Evolutionary conservation across 371 early-diverging fungal genomes (phyloP).

Genomic region (Mortierella sp.): DNA sequence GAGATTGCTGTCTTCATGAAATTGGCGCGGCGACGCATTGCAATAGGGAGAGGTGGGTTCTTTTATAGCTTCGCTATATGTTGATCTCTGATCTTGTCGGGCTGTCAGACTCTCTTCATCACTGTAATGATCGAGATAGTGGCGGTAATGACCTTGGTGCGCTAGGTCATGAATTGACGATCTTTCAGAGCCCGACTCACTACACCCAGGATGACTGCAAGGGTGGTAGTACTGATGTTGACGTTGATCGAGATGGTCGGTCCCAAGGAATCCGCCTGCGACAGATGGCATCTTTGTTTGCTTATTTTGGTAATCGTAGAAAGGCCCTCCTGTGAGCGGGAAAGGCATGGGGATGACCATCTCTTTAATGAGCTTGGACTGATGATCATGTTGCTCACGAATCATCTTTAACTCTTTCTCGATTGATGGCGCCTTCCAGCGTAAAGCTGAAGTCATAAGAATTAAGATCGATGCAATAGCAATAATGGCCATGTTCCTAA

Average conservation of each 20-base stretch:
- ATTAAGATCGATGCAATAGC: conserved; percentile 52
- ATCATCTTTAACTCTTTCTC: conserved; percentile 36
- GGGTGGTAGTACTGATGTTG: not conserved
- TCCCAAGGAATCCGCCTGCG: not conserved
- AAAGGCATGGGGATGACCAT: conserved; percentile 47
- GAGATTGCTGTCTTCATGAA: not conserved
- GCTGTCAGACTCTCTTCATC: not conserved
- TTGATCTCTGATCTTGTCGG: not conserved
- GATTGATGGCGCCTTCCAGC: conserved; percentile 52
- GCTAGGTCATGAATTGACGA: not conserved
- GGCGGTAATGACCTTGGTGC: not conserved
- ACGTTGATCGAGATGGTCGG: not conserved
- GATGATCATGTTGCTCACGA: conserved; percentile 29
- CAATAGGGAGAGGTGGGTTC: too few relatives aligned
- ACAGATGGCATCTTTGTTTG: conserved; percentile 34
- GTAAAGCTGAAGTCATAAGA: conserved; percentile 41
- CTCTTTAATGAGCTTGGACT: conserved; percentile 27
- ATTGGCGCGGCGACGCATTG: not conserved
- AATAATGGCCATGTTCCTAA: conserved; percentile 56
- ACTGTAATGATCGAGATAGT: not conserved
- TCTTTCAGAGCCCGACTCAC: not conserved
- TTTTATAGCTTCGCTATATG: too few relatives aligned
- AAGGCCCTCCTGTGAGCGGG: conserved; percentile 45
- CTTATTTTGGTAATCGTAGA: conserved; percentile 24
- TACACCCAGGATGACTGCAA: not conserved